Base-by-base conservation (phyloP, 2,329 filamentous ascomycete genomes). In the Cladorrhinum sp. region DNA sequence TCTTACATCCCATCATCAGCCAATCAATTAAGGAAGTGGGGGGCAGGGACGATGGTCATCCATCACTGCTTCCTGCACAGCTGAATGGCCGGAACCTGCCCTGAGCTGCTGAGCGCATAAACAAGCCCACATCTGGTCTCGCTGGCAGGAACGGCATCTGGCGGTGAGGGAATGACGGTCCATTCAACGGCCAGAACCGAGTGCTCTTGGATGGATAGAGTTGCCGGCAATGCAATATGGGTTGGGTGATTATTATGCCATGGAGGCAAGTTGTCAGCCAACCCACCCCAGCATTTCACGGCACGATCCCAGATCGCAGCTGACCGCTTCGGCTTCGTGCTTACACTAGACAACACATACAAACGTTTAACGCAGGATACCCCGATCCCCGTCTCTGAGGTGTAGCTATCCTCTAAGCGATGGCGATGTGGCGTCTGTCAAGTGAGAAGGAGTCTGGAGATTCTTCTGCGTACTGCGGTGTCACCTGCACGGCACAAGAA, bases 201-300 rank as follows among this genome's bases (percentile, higher is more conserved):
- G 41, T n/a, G 5, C 41, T 6, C 16, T n/a, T 16, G 41, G 41
- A 45, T 18, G 16, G 41, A 13, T 41, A 22, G 22, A 12, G 24
- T 22, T 50, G 49, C 49, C 49, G 49, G 49, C 25, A 50, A 25
- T 25, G 49, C 49, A 50, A 50, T 24, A 50, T 50, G 49, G 49
- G 49, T 50, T 50, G 49, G 49, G 49, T 50, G 49, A 50, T 25
- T 3, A 25, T 27, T 24, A 24, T 50, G 49, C 49, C 24, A 25
- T 50, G 22, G 22, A 50, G 49, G 41, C 13, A 32, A 32, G 29
- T 32, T 6, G 29, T 32, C 29, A 13, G 13, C 6, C 29, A 7
- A 13, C 6, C 29, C 29, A 13, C 6, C 13, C 29, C 6, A 32
- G 29, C 13, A 7, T 32, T 13, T n/a, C n/a, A n/a, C n/a, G n/a